Evolutionary conservation across 176 grass and related monocot species (phyloP), one percentile per base, ranked within the genome.

Genomic region (maize (Zea mays)): DNA sequence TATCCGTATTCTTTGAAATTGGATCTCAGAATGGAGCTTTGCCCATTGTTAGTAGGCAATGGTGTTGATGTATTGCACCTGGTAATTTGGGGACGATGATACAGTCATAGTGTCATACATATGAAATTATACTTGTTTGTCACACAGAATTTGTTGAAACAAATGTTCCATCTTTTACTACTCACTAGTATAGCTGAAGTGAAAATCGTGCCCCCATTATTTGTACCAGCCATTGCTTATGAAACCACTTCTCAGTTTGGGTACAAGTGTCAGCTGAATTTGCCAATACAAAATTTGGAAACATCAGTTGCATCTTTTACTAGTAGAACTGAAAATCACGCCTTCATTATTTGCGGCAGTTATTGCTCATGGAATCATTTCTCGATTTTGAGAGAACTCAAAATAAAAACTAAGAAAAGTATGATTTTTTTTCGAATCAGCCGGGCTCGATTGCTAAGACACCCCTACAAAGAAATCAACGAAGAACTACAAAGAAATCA

Each of bases 121-220:
- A 88, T 88, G 75, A 79, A 76, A 56, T 15, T 80, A 64, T 83
- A 70, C 62, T 79, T 74, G 62, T 62, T 33, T 42, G 54, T 52
- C 6, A 9, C 68, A 65, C 47, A 73, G 3, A 82, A 9, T 40
- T 65, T 78, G 4, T 20, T 63, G 14, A 71, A 77, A 42, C 15
- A 56, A 7, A 0, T 54, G 7, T 57, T 56, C 52, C 6, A 57
- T 9, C 55, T 20, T 20, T 57, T 57, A 39, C 38, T 39, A 1
- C 38, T 39, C 4, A 57, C 55, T 21, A 21, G 55, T 21, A 20
- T 1, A 21, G 10, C 55, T 58, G 55, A 21, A 3, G 0, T 58
- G 55, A 21, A 58, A 65, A 5, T 47, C 5, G 5, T 1, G 9
- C 14, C 33, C 38, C 2, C 6, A n/a, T 48, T 7, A 45, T 6